Percentiles rank a stretch among this genome's conserved stretches.
Conservation (phyloP, 169 alveolate genomes). For the Plasmodium falciparum region DNA sequence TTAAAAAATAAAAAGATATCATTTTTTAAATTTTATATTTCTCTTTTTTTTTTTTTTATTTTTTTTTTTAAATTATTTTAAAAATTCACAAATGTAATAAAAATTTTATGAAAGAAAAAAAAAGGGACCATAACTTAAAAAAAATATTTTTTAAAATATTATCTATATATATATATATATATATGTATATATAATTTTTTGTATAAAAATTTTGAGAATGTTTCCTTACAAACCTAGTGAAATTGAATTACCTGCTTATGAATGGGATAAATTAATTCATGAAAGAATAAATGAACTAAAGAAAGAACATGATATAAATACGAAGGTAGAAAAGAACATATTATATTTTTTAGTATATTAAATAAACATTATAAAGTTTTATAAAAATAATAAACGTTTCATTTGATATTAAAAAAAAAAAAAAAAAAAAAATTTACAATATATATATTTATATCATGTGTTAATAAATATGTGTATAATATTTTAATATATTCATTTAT, state of each 20-base stretch:
- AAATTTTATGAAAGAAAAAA: conserved; percentile 1
- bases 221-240: conserved; percentile 74
- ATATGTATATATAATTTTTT: conserved; percentile 9
- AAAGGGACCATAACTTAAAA: background rate
- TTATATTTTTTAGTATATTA: too few species aligned
- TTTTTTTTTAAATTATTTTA: background rate
- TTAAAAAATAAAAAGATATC: background rate
- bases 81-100: background rate
- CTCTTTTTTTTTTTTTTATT: too few species aligned
- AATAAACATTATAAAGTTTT: too few species aligned
- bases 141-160: conserved; percentile 1
- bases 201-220: conserved; percentile 37
- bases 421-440: too few species aligned
- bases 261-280: conserved; percentile 62
- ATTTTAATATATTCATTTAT: too few species aligned
- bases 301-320: conserved; percentile 8
- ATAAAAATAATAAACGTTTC: too few species aligned
- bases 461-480: too few species aligned
- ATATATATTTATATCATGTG: too few species aligned
- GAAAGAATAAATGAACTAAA: conserved; percentile 68
- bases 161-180: conserved; percentile 15
- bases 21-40: background rate
- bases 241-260: conserved; percentile 59
- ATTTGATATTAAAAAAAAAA: too few species aligned
- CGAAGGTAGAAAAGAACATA: conserved; percentile 26